A percentile compares a stretch with the other conserved stretches of the same genome.
Conservation (phyloP, 2,329 filamentous ascomycete genomes). For the Aspergillus sp. region DNA sequence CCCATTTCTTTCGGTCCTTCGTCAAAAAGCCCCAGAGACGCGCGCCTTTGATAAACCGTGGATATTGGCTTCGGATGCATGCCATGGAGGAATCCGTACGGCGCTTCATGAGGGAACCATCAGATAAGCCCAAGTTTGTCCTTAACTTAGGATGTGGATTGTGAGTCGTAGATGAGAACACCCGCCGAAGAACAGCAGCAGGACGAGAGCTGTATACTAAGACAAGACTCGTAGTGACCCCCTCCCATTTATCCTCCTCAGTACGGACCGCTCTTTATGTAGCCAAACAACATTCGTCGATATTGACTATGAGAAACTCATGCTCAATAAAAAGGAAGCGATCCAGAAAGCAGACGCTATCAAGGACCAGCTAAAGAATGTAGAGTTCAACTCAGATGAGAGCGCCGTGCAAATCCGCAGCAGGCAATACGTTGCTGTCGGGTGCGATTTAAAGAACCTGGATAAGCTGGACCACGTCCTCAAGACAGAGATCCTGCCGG, state of each 20-base stretch:
- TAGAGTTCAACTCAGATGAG: slow-evolving; percentile 36
- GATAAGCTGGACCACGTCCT: slow-evolving; percentile 60
- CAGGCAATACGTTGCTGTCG: slow-evolving; percentile 72
- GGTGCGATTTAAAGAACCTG: slow-evolving; percentile 75
- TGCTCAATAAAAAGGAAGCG: slow-evolving; percentile 69
- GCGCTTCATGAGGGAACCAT: slow-evolving; percentile 64
- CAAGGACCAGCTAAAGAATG: slow-evolving; percentile 50
- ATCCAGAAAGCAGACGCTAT: slow-evolving; percentile 66
- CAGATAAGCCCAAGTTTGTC: slow-evolving; percentile 65
- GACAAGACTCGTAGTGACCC: slow-evolving; percentile 64
- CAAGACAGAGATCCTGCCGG: slow-evolving; percentile 56
- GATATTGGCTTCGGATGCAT: slow-evolving; percentile 83
- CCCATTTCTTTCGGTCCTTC: slow-evolving; percentile 85
- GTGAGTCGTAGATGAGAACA: slow-evolving; percentile 55
- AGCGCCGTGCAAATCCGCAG: slow-evolving; percentile 59
- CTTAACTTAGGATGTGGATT: slow-evolving; percentile 88
- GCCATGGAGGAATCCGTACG: slow-evolving; percentile 74
- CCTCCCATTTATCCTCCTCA: slow-evolving; percentile 78
- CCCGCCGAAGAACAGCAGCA: background rate
- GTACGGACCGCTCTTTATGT: slow-evolving; percentile 62
- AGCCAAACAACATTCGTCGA: slow-evolving; percentile 70
- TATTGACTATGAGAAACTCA: slow-evolving; percentile 80
- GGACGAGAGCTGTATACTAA: slow-evolving; percentile 26
- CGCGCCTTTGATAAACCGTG: slow-evolving; percentile 85
- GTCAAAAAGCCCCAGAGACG: slow-evolving; percentile 79